These are phyloP conservation scores for Eimeria acervulina DNA, from an alignment of 169 alveolate species.

Conservation along the genomic window DNA sequence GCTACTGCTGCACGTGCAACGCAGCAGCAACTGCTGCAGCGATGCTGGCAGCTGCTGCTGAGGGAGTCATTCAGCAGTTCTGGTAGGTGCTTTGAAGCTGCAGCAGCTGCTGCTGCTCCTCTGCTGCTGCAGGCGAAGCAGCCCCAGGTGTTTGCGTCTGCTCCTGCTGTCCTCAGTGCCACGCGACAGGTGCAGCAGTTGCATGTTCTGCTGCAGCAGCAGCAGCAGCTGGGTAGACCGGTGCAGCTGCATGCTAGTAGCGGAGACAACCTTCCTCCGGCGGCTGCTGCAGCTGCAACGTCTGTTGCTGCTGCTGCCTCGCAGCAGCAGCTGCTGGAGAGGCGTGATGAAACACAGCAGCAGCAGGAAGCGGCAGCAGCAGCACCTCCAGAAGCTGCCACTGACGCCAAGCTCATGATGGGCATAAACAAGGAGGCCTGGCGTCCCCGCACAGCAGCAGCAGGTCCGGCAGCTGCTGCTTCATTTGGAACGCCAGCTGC, in stretches of 20 bases:
- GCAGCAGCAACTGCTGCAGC: conserved; percentile 67
- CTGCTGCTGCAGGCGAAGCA: conserved; percentile 17
- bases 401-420: not conserved
- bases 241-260: not conserved
- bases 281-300: conserved; percentile 10
- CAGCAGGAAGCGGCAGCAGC: not conserved
- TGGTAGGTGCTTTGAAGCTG: conserved; percentile 35
- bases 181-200: conserved; percentile 10
- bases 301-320: not conserved
- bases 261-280: not conserved
- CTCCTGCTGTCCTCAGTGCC: conserved; percentile 31
- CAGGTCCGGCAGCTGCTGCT: conserved; percentile 42
- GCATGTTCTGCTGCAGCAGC: conserved; percentile 31
- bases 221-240: not conserved
- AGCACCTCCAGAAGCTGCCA: not conserved
- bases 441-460: conserved; percentile 24
- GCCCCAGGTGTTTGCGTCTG: not conserved
- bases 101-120: conserved; percentile 63
- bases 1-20: conserved; percentile 53
- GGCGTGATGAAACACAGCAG: not conserved
- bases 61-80: conserved; percentile 34
- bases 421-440: not conserved
- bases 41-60: conserved; percentile 74
- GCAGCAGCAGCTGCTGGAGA: conserved; percentile 20
- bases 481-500: conserved; percentile 28